Evolutionary conservation across 225 moss, liverwort and hornwort species (phyloP).

Genomic region (Marchantia paleacea): DNA sequence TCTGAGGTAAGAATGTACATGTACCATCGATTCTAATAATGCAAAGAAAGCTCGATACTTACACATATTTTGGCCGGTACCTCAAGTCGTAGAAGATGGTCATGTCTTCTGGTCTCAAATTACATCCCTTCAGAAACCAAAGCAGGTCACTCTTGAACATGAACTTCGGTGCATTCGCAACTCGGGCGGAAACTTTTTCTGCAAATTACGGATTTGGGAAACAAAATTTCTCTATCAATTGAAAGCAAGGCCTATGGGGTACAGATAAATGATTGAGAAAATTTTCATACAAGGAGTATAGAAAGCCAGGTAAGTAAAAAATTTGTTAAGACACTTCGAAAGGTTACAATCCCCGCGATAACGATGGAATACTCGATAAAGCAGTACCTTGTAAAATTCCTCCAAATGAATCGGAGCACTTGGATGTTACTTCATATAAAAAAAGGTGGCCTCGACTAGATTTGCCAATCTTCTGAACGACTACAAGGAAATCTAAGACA

Average conservation of each 20-base stretch:
- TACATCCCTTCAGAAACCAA: slow-evolving; percentile 58
- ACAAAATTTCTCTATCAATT: not conserved
- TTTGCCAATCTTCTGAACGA: too few species aligned
- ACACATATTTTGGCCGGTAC: slow-evolving; percentile 70
- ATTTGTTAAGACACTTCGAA: not conserved
- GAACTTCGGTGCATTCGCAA: slow-evolving; percentile 71
- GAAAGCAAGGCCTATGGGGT: too few species aligned
- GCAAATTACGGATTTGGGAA: slow-evolving; percentile 22
- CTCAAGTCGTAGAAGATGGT: slow-evolving; percentile 67
- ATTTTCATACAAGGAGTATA: too few species aligned
- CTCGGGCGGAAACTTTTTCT: slow-evolving; percentile 59
- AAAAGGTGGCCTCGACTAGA: too few species aligned
- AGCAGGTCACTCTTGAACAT: slow-evolving; percentile 76
- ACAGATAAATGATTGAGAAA: too few species aligned
- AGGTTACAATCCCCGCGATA: not conserved
- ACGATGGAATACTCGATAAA: not conserved
- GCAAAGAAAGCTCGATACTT: slow-evolving; percentile 21
- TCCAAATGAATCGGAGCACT: not conserved
- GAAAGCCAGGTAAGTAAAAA: not conserved
- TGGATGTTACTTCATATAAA: not conserved
- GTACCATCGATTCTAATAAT: too few species aligned
- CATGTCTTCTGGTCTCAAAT: slow-evolving; percentile 59
- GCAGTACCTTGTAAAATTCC: not conserved
- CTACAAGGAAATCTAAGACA: not conserved
- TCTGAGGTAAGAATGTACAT: too few species aligned